Evolutionary conservation across 345 rosid species (phyloP).

Genomic region (Lepidium sativum): DNA sequence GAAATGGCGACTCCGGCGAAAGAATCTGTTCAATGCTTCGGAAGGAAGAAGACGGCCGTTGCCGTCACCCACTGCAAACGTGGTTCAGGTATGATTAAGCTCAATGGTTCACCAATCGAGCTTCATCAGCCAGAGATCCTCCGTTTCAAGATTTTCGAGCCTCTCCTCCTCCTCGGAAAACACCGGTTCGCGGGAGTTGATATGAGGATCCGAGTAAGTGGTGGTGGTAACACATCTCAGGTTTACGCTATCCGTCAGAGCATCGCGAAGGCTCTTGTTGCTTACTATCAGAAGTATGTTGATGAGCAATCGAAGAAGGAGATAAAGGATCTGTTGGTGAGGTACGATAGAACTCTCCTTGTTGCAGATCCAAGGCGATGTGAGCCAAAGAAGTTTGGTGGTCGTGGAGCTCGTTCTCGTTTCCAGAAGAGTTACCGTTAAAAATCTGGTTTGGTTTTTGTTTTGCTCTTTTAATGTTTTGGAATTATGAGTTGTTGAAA

Average conservation of each 20-base stretch:
- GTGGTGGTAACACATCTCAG: constrained; percentile 89
- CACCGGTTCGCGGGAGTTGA: constrained; percentile 77
- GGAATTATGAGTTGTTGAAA: background rate
- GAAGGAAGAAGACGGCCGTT: constrained; percentile 79
- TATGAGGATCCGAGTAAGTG: constrained; percentile 77
- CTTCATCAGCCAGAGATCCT: constrained; percentile 78
- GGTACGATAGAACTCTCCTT: constrained; percentile 76
- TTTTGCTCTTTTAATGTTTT: background rate
- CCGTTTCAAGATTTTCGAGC: constrained; percentile 73
- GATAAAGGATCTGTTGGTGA: constrained; percentile 67
- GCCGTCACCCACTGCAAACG: constrained; percentile 81
- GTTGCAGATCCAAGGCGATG: constrained; percentile 88
- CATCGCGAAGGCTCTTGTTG: constrained; percentile 84
- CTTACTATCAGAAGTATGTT: constrained; percentile 72
- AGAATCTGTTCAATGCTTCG: constrained; percentile 69
- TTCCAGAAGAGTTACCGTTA: constrained; percentile 93
- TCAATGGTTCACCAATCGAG: constrained; percentile 79
- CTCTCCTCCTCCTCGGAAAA: constrained; percentile 61
- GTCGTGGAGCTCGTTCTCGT: constrained; percentile 82
- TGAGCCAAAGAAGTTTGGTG: constrained; percentile 95
- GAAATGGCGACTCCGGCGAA: constrained; percentile 37
- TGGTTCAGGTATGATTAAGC: constrained; percentile 65
- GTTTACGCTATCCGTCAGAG: constrained; percentile 89
- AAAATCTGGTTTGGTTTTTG: background rate
- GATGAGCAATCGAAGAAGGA: constrained; percentile 91